Base-by-base conservation (phyloP, 2,329 filamentous ascomycete genomes). In the Apiospora rasikravindrae region DNA sequence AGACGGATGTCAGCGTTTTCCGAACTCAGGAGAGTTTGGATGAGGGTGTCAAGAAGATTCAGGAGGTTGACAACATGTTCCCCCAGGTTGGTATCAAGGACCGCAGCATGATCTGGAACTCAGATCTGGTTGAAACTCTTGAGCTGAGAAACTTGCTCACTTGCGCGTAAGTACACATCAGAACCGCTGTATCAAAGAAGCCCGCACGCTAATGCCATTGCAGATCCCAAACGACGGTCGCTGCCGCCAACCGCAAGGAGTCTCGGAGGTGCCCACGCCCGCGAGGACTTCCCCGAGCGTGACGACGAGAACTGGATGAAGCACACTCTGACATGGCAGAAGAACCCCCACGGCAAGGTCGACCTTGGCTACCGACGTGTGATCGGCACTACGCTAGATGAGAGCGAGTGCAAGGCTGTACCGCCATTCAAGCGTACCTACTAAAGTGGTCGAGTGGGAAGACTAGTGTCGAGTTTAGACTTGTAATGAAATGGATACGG, bases 101-200 rank as follows among this genome's bases (percentile, higher is more conserved):
- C 85, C 93, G 96, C 84, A 97, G 94, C 89, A 98, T 98, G 96
- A 98, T 98, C 88, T 98, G 96, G 96, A 98, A 98, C 91, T 95
- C 94, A 33, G 96, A 98, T 81, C 90, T 98, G 51, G 94, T 98
- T 74, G 96, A 98, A 89, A 97, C 96, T 10, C 91, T 99, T 71
- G 96, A 99, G 86, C 88, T 98, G 81, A 90, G 95, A 81, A 99
- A 99, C 85, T 85, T 99, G 80, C 87, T 99, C 82, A 98, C 96
- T 80, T 98, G 96, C 91, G 96, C 95, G 90, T 94, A 91, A 87
- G 92, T 93, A 75, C 69, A 45, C 0, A 26, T 8, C 19, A 3
- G n/a, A n/a, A n/a, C 37, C 13, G 14, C 16, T 24, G 7, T 24
- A n/a, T 33, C 2, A 19, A 8, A 10, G n/a, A 69, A 40, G 47